Conservation (phyloP, 2,329 filamentous ascomycete genomes). For the Fusarium secorum region DNA sequence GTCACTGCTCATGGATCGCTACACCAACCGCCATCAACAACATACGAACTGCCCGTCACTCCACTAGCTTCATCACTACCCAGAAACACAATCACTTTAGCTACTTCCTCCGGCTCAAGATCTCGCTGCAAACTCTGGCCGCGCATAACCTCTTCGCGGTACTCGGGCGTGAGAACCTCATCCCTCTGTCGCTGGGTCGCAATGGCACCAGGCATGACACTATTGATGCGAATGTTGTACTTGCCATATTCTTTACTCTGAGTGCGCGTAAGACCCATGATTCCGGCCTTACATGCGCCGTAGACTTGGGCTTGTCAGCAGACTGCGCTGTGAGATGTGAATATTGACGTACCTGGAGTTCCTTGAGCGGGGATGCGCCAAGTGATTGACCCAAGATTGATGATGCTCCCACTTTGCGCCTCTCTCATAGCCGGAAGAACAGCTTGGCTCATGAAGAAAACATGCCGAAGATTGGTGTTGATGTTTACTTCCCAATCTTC, state of each 20-base stretch:
- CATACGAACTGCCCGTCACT: conserved; percentile 53
- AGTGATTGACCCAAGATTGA: conserved; percentile 63
- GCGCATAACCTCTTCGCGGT: conserved; percentile 48
- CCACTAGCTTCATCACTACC: conserved; percentile 56
- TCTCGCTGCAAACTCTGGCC: conserved; percentile 54
- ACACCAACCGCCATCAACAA: conserved; percentile 47
- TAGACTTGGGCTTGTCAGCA: conserved; percentile 43
- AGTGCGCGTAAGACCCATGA: conserved; percentile 63
- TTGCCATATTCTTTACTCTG: conserved; percentile 62
- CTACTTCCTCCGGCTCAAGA: conserved; percentile 54
- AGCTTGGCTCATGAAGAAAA: conserved; percentile 75
- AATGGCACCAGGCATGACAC: conserved; percentile 58
- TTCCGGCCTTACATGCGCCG: conserved; percentile 62
- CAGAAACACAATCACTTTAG: conserved; percentile 55
- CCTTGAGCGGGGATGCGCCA: conserved; percentile 54
- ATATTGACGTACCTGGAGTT: conserved; percentile 41
- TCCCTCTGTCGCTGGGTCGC: conserved; percentile 55
- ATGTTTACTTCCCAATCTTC: conserved; percentile 54
- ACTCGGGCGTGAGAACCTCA: conserved; percentile 54
- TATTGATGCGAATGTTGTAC: conserved; percentile 57
- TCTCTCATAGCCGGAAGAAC: conserved; percentile 66
- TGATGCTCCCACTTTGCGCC: conserved; percentile 55
- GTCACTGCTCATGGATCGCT: conserved; percentile 20
- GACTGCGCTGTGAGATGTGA: rapidly evolving
- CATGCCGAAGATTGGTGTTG: conserved; percentile 54